A percentile compares a stretch with the other conserved stretches of the same genome.
Evolutionary conservation across 2,329 filamentous ascomycete genomes (phyloP).

Genomic region (Daldinia eschscholtzii): DNA sequence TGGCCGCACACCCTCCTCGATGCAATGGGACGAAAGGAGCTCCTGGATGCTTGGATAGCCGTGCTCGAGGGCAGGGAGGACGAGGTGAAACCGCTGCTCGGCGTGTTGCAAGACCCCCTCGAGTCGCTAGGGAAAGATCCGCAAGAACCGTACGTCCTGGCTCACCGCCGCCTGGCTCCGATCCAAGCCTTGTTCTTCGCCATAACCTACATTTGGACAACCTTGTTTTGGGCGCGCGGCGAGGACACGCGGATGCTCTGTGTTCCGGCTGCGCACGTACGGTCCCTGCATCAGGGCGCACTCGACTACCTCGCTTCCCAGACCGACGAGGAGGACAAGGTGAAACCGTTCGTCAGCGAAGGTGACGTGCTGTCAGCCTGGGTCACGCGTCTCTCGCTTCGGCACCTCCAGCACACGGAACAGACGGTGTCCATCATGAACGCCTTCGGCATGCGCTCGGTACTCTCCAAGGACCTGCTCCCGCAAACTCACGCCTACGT

Average conservation of each 20-base stretch:
- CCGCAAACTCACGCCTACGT: constrained; percentile 46
- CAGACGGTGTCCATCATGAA: constrained; percentile 56
- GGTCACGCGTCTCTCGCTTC: constrained; percentile 52
- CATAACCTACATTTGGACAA: constrained; percentile 53
- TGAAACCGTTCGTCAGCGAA: constrained; percentile 59
- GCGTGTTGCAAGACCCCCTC: constrained; percentile 55
- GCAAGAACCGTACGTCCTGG: constrained; percentile 49
- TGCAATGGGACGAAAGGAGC: constrained; percentile 57
- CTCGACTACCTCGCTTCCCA: constrained; percentile 46
- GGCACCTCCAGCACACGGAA: constrained; percentile 43
- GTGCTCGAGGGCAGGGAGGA: constrained; percentile 59
- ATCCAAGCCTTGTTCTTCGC: constrained; percentile 52
- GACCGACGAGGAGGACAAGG: constrained; percentile 34
- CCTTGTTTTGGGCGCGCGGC: constrained; percentile 48
- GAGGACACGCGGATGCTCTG: constrained; percentile 56
- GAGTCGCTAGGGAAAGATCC: constrained; percentile 39
- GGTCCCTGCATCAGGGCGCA: constrained; percentile 51
- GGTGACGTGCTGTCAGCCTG: constrained; percentile 61
- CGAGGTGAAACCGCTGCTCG: constrained; percentile 56
- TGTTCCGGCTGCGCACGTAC: constrained; percentile 53
- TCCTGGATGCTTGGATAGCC: constrained; percentile 62
- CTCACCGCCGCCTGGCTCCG: constrained; percentile 47
- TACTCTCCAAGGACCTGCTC: constrained; percentile 50
- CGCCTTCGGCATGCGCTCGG: constrained; percentile 55
- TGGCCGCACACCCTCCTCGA: constrained; percentile 65